phyloP scores from a whole-genome alignment of 139 green algal genomes.

The Diplosphaera chodatii region DNA sequence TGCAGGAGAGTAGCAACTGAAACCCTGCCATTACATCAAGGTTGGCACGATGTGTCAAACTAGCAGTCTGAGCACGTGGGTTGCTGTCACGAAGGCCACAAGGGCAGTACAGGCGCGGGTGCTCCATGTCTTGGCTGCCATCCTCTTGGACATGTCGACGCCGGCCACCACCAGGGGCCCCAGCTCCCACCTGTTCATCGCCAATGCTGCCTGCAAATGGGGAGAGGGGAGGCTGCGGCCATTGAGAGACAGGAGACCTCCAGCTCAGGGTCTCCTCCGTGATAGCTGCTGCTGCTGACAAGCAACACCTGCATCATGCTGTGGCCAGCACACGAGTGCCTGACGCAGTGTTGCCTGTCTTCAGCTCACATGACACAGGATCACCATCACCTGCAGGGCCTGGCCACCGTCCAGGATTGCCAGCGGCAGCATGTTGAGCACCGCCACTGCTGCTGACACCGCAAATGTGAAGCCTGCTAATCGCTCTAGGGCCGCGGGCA shows the following conservation, averaged over 20 bases:
- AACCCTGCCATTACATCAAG: too few species aligned
- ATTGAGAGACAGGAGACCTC: too few species aligned
- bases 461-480: constrained; percentile 32
- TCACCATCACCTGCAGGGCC: constrained; percentile 1
- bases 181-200: background rate
- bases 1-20: too few species aligned
- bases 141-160: background rate
- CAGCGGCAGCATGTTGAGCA: constrained; percentile 48
- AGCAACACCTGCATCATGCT: too few species aligned
- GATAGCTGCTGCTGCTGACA: too few species aligned
- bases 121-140: background rate
- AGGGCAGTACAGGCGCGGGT: background rate
- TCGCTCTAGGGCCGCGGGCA: constrained; percentile 13
- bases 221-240: too few species aligned
- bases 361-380: too few species aligned
- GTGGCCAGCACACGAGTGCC: too few species aligned
- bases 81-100: background rate
- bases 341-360: too few species aligned
- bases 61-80: constrained; percentile 5
- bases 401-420: constrained; percentile 34
- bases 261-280: too few species aligned
- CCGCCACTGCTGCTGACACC: constrained; percentile 30
- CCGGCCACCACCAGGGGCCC: background rate
- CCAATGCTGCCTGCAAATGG: constrained; percentile 17
- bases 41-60: background rate